Conservation (phyloP, 2,329 filamentous ascomycete genomes). For the Penicillium sp. region DNA sequence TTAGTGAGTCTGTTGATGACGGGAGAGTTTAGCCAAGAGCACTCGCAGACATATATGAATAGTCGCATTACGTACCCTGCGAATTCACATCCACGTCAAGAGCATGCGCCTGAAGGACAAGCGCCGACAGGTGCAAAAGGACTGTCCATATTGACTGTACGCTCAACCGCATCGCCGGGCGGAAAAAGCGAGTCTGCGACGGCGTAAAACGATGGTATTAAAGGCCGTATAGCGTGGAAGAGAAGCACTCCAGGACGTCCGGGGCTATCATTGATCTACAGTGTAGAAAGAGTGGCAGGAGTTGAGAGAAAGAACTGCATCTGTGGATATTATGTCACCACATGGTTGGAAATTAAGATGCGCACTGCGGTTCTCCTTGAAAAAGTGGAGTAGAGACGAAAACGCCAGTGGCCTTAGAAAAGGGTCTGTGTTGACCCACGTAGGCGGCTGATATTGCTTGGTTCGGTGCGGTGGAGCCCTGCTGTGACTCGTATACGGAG, state of each 20-base stretch:
- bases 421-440: background rate
- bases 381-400: background rate
- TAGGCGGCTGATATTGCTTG: background rate
- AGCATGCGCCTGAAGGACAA: background rate
- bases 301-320: background rate
- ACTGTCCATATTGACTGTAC: background rate
- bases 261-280: background rate
- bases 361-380: background rate
- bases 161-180: background rate
- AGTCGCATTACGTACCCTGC: background rate
- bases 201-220: background rate
- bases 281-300: background rate
- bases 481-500: background rate
- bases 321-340: background rate
- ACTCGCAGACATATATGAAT: no score
- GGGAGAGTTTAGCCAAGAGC: background rate
- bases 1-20: conserved; percentile 39
- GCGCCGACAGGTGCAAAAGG: background rate
- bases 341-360: background rate
- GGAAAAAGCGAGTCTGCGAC: background rate
- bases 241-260: background rate
- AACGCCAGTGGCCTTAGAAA: background rate
- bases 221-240: background rate
- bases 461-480: background rate
- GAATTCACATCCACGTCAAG: background rate